Percentiles rank a stretch among this genome's conserved stretches.
Evolutionary conservation across 805 yeast species (phyloP).

Genomic region (Phaffomyces opuntiae): DNA sequence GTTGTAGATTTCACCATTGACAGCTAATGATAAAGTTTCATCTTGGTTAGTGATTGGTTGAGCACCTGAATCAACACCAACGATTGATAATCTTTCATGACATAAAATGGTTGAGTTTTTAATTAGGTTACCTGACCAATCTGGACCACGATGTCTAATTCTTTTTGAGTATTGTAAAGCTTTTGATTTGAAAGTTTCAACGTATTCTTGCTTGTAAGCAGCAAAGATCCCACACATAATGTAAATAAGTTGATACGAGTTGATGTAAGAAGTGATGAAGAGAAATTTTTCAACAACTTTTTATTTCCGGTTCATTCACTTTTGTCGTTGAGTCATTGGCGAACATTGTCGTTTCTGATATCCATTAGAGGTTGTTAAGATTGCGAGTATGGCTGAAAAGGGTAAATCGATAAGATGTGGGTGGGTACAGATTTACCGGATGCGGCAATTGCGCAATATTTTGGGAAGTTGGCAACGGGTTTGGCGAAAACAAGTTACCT

Average conservation of each 20-base stretch:
- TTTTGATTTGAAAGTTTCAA: conserved; percentile 72
- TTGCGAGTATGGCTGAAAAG: neutral
- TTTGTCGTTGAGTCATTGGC: neutral
- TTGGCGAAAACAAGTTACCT: too few relatives aligned
- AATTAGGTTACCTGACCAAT: conserved; percentile 89
- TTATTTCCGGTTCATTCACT: neutral
- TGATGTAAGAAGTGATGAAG: too few relatives aligned
- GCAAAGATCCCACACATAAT: conserved; percentile 98
- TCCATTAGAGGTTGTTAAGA: too few relatives aligned
- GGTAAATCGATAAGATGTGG: neutral
- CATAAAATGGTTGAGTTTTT: conserved; percentile 77
- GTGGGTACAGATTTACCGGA: too few relatives aligned
- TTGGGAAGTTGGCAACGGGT: too few relatives aligned
- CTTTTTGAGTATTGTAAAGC: conserved; percentile 88
- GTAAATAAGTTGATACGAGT: neutral
- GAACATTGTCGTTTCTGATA: neutral
- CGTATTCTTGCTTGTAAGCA: conserved; percentile 75
- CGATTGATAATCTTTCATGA: conserved; percentile 96
- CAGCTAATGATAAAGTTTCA: conserved; percentile 67
- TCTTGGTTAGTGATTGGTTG: conserved; percentile 89
- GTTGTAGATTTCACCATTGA: conserved; percentile 98
- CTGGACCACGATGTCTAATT: conserved; percentile 99
- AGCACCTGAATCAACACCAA: conserved; percentile 96
- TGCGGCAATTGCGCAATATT: too few relatives aligned
- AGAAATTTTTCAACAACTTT: neutral